A percentile compares a stretch with the other conserved stretches of the same genome.
Evolutionary conservation across 73 alveolate species (phyloP).

Genomic region (Halteria grandinella): DNA sequence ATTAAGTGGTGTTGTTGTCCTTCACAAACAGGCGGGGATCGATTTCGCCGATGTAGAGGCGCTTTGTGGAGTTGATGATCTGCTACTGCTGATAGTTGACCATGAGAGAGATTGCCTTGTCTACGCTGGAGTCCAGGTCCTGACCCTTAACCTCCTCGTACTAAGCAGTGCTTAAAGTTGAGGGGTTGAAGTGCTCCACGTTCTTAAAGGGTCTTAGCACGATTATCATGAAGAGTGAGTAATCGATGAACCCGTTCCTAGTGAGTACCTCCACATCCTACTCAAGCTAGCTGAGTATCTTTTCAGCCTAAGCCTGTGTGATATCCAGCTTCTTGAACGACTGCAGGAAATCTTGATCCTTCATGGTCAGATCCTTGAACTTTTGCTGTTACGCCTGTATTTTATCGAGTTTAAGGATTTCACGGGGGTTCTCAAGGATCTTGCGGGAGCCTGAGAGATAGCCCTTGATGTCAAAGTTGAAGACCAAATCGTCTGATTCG

Average conservation of each 20-base stretch:
- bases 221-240: conserved; percentile 41
- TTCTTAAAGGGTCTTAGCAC: conserved; percentile 51
- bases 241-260: conserved; percentile 50
- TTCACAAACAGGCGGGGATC: neutral
- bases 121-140: too few species aligned
- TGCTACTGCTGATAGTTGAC: neutral
- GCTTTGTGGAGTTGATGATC: conserved; percentile 11
- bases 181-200: conserved; percentile 1
- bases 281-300: conserved; percentile 35
- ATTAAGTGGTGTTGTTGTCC: neutral
- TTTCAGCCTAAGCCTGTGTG: conserved; percentile 41
- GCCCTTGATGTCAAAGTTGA: conserved; percentile 65
- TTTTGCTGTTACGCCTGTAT: conserved; percentile 24
- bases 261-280: conserved; percentile 50
- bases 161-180: too few species aligned
- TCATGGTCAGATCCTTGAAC: conserved; percentile 18
- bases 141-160: too few species aligned
- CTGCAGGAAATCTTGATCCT: conserved; percentile 60
- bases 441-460: conserved; percentile 44
- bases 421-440: conserved; percentile 53
- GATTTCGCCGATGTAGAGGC: conserved; percentile 18
- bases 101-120: too few species aligned
- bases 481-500: conserved; percentile 34
- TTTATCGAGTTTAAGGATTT: conserved; percentile 28
- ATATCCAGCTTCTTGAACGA: conserved; percentile 57